Evolutionary conservation across 345 rosid genomes (phyloP).

Genomic region (Brassica napus): DNA sequence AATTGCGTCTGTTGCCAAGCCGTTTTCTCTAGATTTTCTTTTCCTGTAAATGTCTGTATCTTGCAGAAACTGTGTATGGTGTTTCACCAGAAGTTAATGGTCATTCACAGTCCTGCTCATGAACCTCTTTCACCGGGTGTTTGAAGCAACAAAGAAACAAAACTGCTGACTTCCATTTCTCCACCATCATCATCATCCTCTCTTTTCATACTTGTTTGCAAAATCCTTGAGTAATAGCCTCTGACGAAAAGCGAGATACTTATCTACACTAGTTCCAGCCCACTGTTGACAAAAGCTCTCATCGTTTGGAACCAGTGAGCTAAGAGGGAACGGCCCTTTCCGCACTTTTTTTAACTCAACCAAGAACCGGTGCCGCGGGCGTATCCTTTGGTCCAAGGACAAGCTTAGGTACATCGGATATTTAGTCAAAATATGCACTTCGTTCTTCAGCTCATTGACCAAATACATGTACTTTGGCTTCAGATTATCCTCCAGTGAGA

Average conservation of each 20-base stretch:
- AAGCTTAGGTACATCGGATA: slow-evolving; percentile 90
- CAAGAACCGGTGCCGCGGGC: slow-evolving; percentile 90
- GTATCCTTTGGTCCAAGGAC: slow-evolving; percentile 92
- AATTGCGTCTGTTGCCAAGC: neutral
- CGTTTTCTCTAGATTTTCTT: slow-evolving; percentile 1
- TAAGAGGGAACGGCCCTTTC: slow-evolving; percentile 91
- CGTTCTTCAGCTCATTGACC: slow-evolving; percentile 82
- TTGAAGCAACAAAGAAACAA: slow-evolving; percentile 11
- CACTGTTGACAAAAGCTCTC: slow-evolving; percentile 88
- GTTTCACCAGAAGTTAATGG: slow-evolving; percentile 1
- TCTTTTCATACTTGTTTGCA: slow-evolving; percentile 70
- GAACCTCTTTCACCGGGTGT: slow-evolving; percentile 21
- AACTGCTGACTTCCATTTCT: slow-evolving; percentile 9
- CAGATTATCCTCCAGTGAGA: slow-evolving; percentile 88
- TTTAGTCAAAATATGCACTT: slow-evolving; percentile 77
- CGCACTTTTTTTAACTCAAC: slow-evolving; percentile 89
- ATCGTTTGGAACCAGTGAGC: slow-evolving; percentile 82
- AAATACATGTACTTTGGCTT: slow-evolving; percentile 90
- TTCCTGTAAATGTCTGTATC: neutral
- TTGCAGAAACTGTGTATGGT: neutral
- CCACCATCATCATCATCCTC: slow-evolving; percentile 29
- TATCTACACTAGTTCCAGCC: slow-evolving; percentile 87
- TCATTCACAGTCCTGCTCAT: slow-evolving; percentile 22
- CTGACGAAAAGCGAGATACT: slow-evolving; percentile 85
- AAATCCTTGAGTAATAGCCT: slow-evolving; percentile 65